Conservation (phyloP, 805 yeast species). For the Tetrapisispora taiwanensis region DNA sequence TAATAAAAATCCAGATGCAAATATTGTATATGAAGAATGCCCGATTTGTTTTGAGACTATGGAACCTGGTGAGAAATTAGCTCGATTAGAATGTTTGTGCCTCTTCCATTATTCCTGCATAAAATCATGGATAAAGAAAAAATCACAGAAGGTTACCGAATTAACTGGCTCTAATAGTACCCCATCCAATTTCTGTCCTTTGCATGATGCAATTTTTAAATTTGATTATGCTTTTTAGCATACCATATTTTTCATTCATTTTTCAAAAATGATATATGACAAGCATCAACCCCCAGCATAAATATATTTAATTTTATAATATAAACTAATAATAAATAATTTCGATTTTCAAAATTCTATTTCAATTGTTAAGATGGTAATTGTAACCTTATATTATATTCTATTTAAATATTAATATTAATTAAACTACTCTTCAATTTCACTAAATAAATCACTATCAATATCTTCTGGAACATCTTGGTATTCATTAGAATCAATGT, state of each 20-base stretch:
- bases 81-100: slow-evolving; percentile 86
- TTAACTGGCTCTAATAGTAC: slow-evolving; percentile 22
- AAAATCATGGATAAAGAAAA: slow-evolving; percentile 79
- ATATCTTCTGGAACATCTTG: slow-evolving; percentile 36
- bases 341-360: not conserved
- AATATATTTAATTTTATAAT: not conserved
- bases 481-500: slow-evolving; percentile 30
- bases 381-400: too few relatives aligned
- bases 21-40: slow-evolving; percentile 58
- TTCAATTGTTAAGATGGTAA: too few relatives aligned
- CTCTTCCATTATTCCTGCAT: slow-evolving; percentile 89
- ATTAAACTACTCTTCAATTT: slow-evolving; percentile 24
- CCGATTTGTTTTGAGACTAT: slow-evolving; percentile 90
- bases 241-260: too few relatives aligned
- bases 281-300: too few relatives aligned
- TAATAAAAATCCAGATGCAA: slow-evolving; percentile 9
- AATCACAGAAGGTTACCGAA: slow-evolving; percentile 39
- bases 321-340: not conserved
- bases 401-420: too few relatives aligned
- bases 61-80: slow-evolving; percentile 77
- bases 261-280: too few relatives aligned
- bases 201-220: slow-evolving; percentile 33
- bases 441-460: slow-evolving; percentile 40
- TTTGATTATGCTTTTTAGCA: not conserved
- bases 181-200: slow-evolving; percentile 38